phyloP scores from a whole-genome alignment of 78 protist species.

The Paratrimastix pyriformis region DNA sequence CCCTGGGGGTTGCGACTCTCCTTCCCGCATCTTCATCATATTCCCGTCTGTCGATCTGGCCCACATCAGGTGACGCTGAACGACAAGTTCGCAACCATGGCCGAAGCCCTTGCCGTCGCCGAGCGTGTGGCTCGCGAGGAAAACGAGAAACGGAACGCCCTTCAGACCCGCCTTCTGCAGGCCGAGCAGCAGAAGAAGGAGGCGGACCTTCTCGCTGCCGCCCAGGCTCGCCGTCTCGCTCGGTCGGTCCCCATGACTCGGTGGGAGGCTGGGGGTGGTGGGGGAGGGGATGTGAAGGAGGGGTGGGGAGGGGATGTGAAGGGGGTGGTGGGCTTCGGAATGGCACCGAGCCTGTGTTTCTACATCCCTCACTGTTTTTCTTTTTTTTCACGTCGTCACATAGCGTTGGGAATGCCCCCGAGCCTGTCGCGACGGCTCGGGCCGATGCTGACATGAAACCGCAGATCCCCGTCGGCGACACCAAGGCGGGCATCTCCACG shows the following conservation, averaged over 20 bases:
- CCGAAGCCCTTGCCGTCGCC: conserved; percentile 81
- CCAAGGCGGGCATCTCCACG: too few relatives aligned
- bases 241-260: too few relatives aligned
- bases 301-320: background rate
- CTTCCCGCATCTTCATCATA: background rate
- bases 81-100: conserved; percentile 80
- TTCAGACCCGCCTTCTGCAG: conserved; percentile 30
- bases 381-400: too few relatives aligned
- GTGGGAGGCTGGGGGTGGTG: background rate
- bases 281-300: background rate
- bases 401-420: too few relatives aligned
- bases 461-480: too few relatives aligned
- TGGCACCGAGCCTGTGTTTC: background rate
- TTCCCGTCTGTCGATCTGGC: background rate
- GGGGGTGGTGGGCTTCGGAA: background rate
- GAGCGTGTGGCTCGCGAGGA: conserved; percentile 77
- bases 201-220: conserved; percentile 42
- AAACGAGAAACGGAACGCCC: conserved; percentile 38
- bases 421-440: too few relatives aligned
- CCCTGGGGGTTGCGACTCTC: conserved; percentile 3
- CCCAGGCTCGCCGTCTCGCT: conserved; percentile 34
- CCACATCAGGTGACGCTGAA: conserved; percentile 27
- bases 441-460: too few relatives aligned
- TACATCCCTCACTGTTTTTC: too few relatives aligned
- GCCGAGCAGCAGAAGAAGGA: conserved; percentile 61